Percentiles rank a stretch among this genome's conserved stretches.
Evolutionary conservation across 306 rosid species (phyloP).

Genomic region (Corylus heterophylla): DNA sequence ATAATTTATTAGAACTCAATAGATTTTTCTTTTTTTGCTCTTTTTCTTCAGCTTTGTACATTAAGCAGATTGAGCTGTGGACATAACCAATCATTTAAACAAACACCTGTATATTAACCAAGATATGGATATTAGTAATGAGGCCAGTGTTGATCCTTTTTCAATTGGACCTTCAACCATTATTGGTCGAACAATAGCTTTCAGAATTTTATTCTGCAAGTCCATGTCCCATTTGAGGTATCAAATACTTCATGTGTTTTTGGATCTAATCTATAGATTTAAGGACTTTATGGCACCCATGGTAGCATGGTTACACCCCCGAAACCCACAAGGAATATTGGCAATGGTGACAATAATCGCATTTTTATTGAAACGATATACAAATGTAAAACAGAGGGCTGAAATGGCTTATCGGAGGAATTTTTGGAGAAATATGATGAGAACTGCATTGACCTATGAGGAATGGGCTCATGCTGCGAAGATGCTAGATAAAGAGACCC

Average conservation of each 20-base stretch:
- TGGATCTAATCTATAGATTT: slow-evolving; percentile 46
- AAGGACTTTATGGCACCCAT: slow-evolving; percentile 50
- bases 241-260: slow-evolving; percentile 45
- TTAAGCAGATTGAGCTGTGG: slow-evolving; percentile 16
- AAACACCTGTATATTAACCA: slow-evolving; percentile 9
- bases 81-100: not conserved
- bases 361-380: slow-evolving; percentile 74
- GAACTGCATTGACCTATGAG: slow-evolving; percentile 86
- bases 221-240: slow-evolving; percentile 71
- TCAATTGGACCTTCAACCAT: slow-evolving; percentile 87
- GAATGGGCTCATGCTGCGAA: slow-evolving; percentile 99
- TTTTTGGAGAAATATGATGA: slow-evolving; percentile 97
- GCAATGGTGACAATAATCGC: slow-evolving; percentile 87
- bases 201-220: slow-evolving; percentile 76
- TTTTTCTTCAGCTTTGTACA: slow-evolving; percentile 5
- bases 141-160: slow-evolving; percentile 79
- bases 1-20: slow-evolving; percentile 11
- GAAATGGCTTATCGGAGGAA: slow-evolving; percentile 94
- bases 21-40: slow-evolving; percentile 6
- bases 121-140: slow-evolving; percentile 87
- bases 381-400: slow-evolving; percentile 74
- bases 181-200: slow-evolving; percentile 78
- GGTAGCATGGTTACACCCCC: slow-evolving; percentile 77
- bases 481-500: slow-evolving; percentile 94
- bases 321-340: slow-evolving; percentile 91